Conservation (phyloP, 1,284 basidiomycete species). For the Takashimella koratensis region DNA sequence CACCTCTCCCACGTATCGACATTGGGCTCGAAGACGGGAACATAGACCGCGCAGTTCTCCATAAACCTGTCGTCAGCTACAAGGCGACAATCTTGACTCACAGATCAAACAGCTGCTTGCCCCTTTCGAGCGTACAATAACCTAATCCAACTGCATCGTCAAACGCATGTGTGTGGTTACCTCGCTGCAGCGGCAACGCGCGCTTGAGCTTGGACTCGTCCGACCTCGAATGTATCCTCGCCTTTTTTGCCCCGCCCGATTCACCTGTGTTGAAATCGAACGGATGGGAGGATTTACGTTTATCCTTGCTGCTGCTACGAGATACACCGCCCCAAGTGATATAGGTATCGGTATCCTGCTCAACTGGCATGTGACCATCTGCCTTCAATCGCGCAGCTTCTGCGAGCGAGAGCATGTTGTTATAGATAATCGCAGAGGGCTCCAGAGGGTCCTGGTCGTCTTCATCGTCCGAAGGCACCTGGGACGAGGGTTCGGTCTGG, state of each 20-base stretch:
- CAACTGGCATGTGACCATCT: constrained; percentile 19
- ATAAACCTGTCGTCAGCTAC: constrained; percentile 55
- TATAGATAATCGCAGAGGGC: constrained; percentile 27
- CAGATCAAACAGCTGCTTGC: constrained; percentile 66
- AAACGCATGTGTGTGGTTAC: constrained; percentile 28
- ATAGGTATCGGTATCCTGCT: neutral
- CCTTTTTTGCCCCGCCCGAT: neutral
- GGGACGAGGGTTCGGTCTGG: constrained; percentile 4
- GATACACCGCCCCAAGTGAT: neutral
- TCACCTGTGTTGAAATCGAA: constrained; percentile 11
- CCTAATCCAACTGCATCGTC: constrained; percentile 49
- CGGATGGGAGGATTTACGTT: constrained; percentile 1
- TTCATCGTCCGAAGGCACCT: constrained; percentile 30
- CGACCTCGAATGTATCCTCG: constrained; percentile 4
- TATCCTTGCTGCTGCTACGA: neutral
- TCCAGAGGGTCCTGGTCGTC: constrained; percentile 30
- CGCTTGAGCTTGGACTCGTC: constrained; percentile 12
- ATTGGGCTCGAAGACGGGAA: constrained; percentile 74
- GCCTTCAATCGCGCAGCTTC: constrained; percentile 44
- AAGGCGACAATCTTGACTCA: constrained; percentile 45
- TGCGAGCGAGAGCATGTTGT: constrained; percentile 46
- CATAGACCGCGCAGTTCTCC: constrained; percentile 75
- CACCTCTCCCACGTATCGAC: constrained; percentile 67
- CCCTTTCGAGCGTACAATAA: constrained; percentile 68
- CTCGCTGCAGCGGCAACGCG: constrained; percentile 25